Base-by-base conservation (phyloP, 805 yeast genomes). In the Scheffersomyces lignosus region DNA sequence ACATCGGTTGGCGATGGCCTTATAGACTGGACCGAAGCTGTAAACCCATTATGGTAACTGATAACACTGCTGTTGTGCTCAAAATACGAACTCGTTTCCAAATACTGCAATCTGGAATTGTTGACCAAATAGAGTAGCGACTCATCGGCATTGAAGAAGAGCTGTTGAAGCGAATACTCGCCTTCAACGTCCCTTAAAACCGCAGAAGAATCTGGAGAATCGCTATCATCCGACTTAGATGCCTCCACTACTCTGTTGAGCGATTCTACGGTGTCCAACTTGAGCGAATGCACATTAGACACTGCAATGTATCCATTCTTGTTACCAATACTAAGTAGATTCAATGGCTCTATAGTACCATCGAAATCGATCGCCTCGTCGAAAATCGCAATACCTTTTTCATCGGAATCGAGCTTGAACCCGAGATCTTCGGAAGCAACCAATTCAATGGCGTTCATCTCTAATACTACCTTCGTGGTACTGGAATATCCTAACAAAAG, bases 361-460 rank as follows among this genome's bases (percentile, higher is more conserved):
- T 38, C 18, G 40, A 56, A 35, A 56, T 61, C 55, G 43, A 70
- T 13, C 64, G 73, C 34, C 54, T 37, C 14, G 39, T 44, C 44
- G 18, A 53, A 49, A 2, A 55, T 41, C n/a, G 24, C 33, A 15
- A 44, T 30, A 2, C 72, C 76, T 12, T 57, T 48, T 34, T 54
- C 64, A 9, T 44, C 41, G 5, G 60, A 41, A n/a, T 66, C 70
- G 14, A 72, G 47, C 23, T 66, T 70, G 57, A 72, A 74, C 4
- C 78, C 78, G 40, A 69, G 60, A 44, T 70, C 73, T 40, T 70
- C 73, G 4, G 73, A 62, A 4, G 49, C 39, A 6, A 44, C 31
- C 41, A 60, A 65, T 26, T 37, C 43, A 22, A 39, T 13, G 5
- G 35, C 31, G 13, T 38, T 29, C 46, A 38, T 44, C 22, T 24